Evolutionary conservation across 176 grass and related monocot species (phyloP), one percentile per base, ranked within the genome.

Genomic region (Avena sativa): DNA sequence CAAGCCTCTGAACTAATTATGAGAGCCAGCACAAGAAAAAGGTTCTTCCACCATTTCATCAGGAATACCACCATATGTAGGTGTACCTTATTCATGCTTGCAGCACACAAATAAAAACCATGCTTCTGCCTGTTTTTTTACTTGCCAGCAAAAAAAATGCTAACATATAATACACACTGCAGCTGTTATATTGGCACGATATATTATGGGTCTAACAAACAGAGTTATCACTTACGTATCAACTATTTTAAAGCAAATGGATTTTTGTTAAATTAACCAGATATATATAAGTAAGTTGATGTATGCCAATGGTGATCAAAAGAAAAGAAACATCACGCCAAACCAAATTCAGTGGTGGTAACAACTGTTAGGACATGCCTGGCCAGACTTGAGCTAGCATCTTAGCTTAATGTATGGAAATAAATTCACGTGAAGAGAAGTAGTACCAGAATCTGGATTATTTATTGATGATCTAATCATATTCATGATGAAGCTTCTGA

Each of bases 1-100:
- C 48, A 76, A 53, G 12, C 71, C 48, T 82, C 48, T 53, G 63
- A 68, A 21, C 51, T 69, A 32, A 82, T 82, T 48, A 82, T 69
- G 16, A 14, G 36, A 13, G 6, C 17, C 80, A 82, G 28, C 80
- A 69, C 63, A 82, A 82, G 80, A 82, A 82, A 69, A 82, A 52
- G 30, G 12, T 6, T n/a, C 6, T 53, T 26, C 6, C 48, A 51
- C 9, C 26, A 67, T 1, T 50, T 50, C 62, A 19, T 32, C 20
- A 40, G 32, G 75, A 78, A 36, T 78, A 17, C 74, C 50, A 79
- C 17, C 1, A 8, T 75, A 15, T 28, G 25, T 11, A 28, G 5
- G 36, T 25, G 32, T 36, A 79, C 20, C 32, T 43, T 60, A 34
- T 60, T 79, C 20, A 25, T 79, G 32, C 57, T 59, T 71, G 20